Evolutionary conservation across 495 filamentous ascomycete species (phyloP), one percentile per base, ranked within the genome.

Genomic region (Hamigera avellanea): DNA sequence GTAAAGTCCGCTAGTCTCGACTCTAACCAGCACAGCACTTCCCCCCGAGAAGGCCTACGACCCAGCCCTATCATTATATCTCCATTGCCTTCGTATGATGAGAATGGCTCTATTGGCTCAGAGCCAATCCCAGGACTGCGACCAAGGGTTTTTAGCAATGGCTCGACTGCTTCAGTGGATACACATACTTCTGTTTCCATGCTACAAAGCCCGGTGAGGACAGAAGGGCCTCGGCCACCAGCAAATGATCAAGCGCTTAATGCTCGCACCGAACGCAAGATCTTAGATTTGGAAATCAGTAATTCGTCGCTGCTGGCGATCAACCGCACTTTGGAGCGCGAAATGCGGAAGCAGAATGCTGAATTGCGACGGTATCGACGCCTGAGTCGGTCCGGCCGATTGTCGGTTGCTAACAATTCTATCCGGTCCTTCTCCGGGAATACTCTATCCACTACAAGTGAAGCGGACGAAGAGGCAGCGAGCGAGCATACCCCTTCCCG

Each of bases 251-350:
- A 78, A 7, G 86, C 87, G 2, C 70, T 81, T 8, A 89, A 83
- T 55, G 91, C 91, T 6, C 76, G 91, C 12, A 78, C 83, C 6
- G 91, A 95, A 57, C 77, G 91, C 38, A 96, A 95, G 57, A 88
- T 99, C 19, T 66, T 96, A 45, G 91, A 99, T 54, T 66, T 99
- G n/a, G 84, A 99, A 50, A 99, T 99, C 41, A 93, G 83, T 42
- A 99, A 99, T 45, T 89, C 86, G 2, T 94, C 86, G 15, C 73
- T 99, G 6, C 71, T 94, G 19, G 93, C 93, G n/a, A 95, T 99
- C 59, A 99, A 99, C 49, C 75, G 86, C 33, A 86, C 85, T 0
- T 63, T 99, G 1, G 91, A 99, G 56, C 72, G 83, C 8, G 84
- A 95, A 48, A 75, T 99, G 57, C 74, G 86, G 4, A 91, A 91